Percentiles rank a stretch among this genome's conserved stretches.
These are phyloP conservation scores for Alternaria longipes DNA, from an alignment of 2,329 filamentous ascomycete genomes.

Conservation along the genomic window DNA sequence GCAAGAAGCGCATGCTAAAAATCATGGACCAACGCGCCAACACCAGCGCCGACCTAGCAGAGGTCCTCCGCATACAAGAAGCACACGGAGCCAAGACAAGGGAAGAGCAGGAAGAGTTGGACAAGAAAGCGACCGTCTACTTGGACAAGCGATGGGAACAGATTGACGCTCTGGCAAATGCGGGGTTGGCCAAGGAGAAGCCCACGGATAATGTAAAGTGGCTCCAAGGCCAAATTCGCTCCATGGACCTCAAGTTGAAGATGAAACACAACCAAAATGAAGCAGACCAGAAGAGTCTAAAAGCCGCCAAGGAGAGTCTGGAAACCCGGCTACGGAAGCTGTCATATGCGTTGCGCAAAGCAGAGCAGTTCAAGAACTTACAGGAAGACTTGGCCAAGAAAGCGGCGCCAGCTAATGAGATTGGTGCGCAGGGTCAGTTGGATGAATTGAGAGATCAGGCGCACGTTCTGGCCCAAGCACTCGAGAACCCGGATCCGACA, in stretches of 20 bases:
- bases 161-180: conserved; percentile 33
- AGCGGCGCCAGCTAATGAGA: conserved; percentile 33
- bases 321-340: conserved; percentile 35
- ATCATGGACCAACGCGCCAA: conserved; percentile 74
- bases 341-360: conserved; percentile 35
- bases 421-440: conserved; percentile 31
- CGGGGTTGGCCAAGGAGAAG: conserved; percentile 23
- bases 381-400: conserved; percentile 24
- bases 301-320: conserved; percentile 31
- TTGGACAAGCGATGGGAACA: conserved; percentile 38
- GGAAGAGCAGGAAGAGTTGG: conserved; percentile 25
- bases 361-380: conserved; percentile 32
- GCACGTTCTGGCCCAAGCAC: conserved; percentile 17
- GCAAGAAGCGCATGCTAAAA: conserved; percentile 61
- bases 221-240: conserved; percentile 38
- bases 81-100: conserved; percentile 39
- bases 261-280: conserved; percentile 40
- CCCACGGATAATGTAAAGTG: conserved; percentile 33
- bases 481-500: conserved; percentile 27
- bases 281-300: conserved; percentile 36
- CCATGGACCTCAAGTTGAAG: conserved; percentile 33
- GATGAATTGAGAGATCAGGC: conserved; percentile 24
- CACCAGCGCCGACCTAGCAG: conserved; percentile 67
- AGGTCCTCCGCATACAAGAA: conserved; percentile 62
- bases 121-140: conserved; percentile 23